A percentile compares a stretch with the other conserved stretches of the same genome.
These are phyloP conservation scores for Leccinum rimulosum DNA, from an alignment of 768 basidiomycete species.

Conservation along the genomic window DNA sequence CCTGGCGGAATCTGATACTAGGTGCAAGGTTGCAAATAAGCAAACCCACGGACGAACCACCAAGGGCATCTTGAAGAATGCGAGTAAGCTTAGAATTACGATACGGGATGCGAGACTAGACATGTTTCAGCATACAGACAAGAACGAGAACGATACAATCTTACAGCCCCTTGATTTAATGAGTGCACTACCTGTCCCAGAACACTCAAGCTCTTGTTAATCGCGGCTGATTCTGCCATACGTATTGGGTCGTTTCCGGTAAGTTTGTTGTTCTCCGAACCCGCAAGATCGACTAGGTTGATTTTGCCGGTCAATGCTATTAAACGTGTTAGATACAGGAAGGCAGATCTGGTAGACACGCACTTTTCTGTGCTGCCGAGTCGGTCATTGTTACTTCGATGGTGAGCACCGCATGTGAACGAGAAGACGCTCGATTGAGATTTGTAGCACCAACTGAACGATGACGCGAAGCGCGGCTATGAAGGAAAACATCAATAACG, in stretches of 20 bases:
- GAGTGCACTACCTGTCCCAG: slow-evolving; percentile 88
- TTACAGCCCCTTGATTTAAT: slow-evolving; percentile 66
- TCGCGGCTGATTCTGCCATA: slow-evolving; percentile 85
- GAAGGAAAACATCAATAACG: background rate
- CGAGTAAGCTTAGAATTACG: slow-evolving; percentile 88
- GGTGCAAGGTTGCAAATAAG: slow-evolving; percentile 89
- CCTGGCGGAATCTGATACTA: slow-evolving; percentile 75
- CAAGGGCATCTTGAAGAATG: slow-evolving; percentile 87
- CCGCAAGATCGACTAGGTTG: slow-evolving; percentile 86
- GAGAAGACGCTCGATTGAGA: slow-evolving; percentile 80
- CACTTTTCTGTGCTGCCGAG: slow-evolving; percentile 52
- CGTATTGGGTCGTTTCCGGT: slow-evolving; percentile 86
- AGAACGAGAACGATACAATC: slow-evolving; percentile 13
- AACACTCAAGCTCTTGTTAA: slow-evolving; percentile 86
- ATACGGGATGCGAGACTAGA: slow-evolving; percentile 77
- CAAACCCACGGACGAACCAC: slow-evolving; percentile 74
- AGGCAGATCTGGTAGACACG: slow-evolving; percentile 14
- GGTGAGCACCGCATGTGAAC: slow-evolving; percentile 85
- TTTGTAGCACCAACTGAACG: slow-evolving; percentile 87
- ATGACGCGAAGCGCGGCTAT: slow-evolving; percentile 67
- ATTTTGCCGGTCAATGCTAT: slow-evolving; percentile 72
- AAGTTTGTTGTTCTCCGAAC: slow-evolving; percentile 89
- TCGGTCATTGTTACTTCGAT: slow-evolving; percentile 64
- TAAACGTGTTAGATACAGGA: background rate
- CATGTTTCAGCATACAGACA: slow-evolving; percentile 7